phyloP scores from a whole-genome alignment of 805 yeast genomes.

The Pichia scutulata region DNA sequence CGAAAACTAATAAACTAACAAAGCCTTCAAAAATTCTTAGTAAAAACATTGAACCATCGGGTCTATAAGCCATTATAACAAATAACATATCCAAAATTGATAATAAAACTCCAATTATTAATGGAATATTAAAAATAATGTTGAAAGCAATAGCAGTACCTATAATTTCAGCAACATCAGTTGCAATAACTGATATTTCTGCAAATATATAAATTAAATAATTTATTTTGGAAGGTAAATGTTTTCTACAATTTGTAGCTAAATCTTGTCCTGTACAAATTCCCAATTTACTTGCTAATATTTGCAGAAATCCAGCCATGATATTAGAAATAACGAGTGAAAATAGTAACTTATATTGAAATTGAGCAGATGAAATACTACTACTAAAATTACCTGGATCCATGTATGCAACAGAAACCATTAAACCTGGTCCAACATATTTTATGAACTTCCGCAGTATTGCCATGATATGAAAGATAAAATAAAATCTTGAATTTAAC shows the following conservation, averaged over 20 bases:
- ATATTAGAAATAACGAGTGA: slow-evolving; percentile 73
- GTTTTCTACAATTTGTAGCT: slow-evolving; percentile 78
- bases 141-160: slow-evolving; percentile 96
- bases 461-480: background rate
- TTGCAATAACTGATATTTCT: slow-evolving; percentile 87
- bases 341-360: slow-evolving; percentile 70
- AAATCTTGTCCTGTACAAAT: slow-evolving; percentile 90
- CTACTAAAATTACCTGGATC: slow-evolving; percentile 97
- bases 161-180: slow-evolving; percentile 94
- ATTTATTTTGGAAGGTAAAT: slow-evolving; percentile 57
- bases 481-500: background rate
- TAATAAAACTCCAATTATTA: slow-evolving; percentile 73
- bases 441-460: slow-evolving; percentile 30
- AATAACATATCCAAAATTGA: slow-evolving; percentile 83
- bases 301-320: slow-evolving; percentile 81
- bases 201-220: slow-evolving; percentile 65
- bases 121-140: slow-evolving; percentile 71
- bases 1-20: slow-evolving; percentile 68
- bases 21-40: slow-evolving; percentile 75
- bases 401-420: slow-evolving; percentile 94
- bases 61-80: slow-evolving; percentile 81
- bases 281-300: slow-evolving; percentile 80
- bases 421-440: slow-evolving; percentile 86
- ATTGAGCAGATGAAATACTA: slow-evolving; percentile 75
- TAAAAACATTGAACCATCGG: slow-evolving; percentile 70